phyloP scores from a whole-genome alignment of 352 stramenopile genomes.

The Pythium dissotocum region DNA sequence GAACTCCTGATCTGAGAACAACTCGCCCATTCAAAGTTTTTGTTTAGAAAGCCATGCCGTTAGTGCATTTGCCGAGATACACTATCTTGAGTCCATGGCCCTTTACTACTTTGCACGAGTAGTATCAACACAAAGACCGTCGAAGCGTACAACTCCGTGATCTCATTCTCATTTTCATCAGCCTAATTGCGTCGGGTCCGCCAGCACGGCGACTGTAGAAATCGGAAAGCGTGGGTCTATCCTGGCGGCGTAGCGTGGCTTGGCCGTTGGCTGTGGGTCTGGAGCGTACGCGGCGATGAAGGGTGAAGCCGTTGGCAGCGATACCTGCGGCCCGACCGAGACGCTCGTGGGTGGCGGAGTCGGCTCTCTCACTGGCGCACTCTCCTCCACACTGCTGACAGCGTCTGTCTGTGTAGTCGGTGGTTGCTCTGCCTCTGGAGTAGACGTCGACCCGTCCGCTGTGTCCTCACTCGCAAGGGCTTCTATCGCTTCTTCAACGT shows the following conservation, averaged over 20 bases:
- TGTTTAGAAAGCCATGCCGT: too few relatives aligned
- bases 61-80: too few relatives aligned
- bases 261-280: conserved; percentile 1
- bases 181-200: conserved; percentile 37
- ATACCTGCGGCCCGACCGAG: not conserved
- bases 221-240: conserved; percentile 75
- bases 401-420: too few relatives aligned
- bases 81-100: too few relatives aligned
- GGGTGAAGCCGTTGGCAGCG: not conserved
- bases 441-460: not conserved
- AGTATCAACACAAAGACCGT: too few relatives aligned
- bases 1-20: conserved; percentile 60
- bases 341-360: not conserved
- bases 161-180: not conserved
- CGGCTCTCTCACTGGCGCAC: not conserved
- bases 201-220: conserved; percentile 69
- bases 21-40: not conserved
- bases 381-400: not conserved
- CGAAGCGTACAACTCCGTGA: too few relatives aligned
- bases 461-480: not conserved
- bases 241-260: conserved; percentile 34
- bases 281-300: not conserved
- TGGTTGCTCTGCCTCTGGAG: not conserved
- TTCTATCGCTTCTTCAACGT: not conserved
- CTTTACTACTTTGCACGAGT: too few relatives aligned